Evolutionary conservation across 2,329 filamentous ascomycete species (phyloP).

Genomic region (Calonectria ilicicola): DNA sequence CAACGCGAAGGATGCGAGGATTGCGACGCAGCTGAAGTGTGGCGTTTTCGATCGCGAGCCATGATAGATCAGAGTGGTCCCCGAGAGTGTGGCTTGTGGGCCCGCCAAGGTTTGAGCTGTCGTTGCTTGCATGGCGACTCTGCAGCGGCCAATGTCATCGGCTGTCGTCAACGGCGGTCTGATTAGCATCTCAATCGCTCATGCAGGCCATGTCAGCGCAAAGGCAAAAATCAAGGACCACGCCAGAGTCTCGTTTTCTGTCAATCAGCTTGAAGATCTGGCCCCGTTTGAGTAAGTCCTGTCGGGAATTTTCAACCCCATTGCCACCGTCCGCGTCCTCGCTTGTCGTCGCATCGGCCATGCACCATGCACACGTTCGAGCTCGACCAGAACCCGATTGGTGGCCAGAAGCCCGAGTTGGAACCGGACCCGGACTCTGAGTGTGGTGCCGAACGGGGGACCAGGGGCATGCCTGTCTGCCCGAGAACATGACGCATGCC

Average conservation of each 20-base stretch:
- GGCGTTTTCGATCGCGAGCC: neutral
- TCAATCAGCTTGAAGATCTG: neutral
- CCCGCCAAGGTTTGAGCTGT: neutral
- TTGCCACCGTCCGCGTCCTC: neutral
- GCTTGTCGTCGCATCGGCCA: neutral
- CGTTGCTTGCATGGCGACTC: neutral
- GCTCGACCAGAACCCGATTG: neutral
- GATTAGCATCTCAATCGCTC: neutral
- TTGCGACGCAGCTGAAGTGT: neutral
- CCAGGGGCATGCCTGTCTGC: neutral
- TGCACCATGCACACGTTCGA: neutral
- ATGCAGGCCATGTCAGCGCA: neutral
- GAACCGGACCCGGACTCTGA: neutral
- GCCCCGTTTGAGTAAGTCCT: neutral
- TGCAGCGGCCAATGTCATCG: neutral
- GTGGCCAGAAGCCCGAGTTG: neutral
- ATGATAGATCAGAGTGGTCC: neutral
- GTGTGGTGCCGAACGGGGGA: neutral
- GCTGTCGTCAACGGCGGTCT: neutral
- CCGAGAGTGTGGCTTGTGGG: constrained; percentile 1
- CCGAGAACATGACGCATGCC: neutral
- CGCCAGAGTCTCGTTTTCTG: neutral
- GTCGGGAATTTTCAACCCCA: neutral
- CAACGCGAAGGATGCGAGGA: neutral
- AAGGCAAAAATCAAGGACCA: neutral